Conservation (phyloP, 2,329 filamentous ascomycete species). For the Capronia coronata region DNA sequence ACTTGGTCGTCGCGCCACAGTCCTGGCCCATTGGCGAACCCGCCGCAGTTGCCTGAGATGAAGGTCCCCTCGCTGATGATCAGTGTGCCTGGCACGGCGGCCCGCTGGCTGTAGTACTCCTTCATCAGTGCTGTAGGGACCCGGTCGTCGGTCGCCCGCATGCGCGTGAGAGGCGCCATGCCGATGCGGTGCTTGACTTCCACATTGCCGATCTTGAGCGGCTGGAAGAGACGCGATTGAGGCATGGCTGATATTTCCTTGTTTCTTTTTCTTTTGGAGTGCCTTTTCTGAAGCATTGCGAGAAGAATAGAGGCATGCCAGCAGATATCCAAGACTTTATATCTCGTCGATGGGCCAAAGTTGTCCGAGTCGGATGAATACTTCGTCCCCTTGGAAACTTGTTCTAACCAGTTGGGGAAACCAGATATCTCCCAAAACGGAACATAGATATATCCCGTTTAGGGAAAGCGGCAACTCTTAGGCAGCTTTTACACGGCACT, state of each 20-base stretch:
- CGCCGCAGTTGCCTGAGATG: not conserved
- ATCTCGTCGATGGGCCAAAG: no score
- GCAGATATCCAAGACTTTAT: no score
- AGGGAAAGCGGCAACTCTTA: no score
- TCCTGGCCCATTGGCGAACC: slow-evolving; percentile 13
- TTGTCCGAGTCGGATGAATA: no score
- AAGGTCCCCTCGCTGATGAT: slow-evolving; percentile 34
- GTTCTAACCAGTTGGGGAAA: no score
- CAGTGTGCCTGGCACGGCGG: slow-evolving; percentile 33
- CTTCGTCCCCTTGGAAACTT: no score
- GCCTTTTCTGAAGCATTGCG: not conserved
- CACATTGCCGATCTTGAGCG: slow-evolving; percentile 3
- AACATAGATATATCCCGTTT: not conserved
- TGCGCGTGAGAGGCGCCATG: slow-evolving; percentile 50
- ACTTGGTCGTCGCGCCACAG: slow-evolving; percentile 35
- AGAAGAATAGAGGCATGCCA: no score
- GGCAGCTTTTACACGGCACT: no score
- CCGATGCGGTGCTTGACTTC: slow-evolving; percentile 37
- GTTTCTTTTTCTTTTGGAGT: no score
- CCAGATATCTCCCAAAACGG: not conserved
- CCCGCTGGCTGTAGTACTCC: slow-evolving; percentile 39
- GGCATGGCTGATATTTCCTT: no score
- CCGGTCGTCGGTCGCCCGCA: slow-evolving; percentile 41
- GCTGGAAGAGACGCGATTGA: slow-evolving; percentile 7
- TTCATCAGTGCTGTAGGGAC: slow-evolving; percentile 37